A percentile compares a stretch with the other conserved stretches of the same genome.
Conservation (phyloP, 768 basidiomycete species). For the Tricholoma furcatifolium region DNA sequence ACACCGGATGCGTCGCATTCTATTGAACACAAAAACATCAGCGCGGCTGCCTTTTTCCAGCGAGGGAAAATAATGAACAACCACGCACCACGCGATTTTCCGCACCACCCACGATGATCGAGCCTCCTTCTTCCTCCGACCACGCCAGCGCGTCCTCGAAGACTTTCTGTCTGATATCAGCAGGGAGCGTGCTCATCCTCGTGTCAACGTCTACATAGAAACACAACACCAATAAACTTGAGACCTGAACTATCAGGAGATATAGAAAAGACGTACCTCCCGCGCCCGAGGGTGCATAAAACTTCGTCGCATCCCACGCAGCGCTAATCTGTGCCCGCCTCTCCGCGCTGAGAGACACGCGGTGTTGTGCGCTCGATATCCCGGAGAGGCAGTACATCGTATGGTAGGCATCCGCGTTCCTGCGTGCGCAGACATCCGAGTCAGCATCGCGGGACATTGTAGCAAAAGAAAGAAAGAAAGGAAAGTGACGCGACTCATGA, state of each 20-base stretch:
- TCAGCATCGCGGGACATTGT: not conserved
- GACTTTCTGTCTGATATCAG: conserved; percentile 28
- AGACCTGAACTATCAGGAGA: not conserved
- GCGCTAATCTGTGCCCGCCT: conserved; percentile 31
- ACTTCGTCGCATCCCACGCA: conserved; percentile 33
- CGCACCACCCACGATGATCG: conserved; percentile 55
- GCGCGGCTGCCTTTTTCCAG: not conserved
- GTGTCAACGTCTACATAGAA: conserved; percentile 26
- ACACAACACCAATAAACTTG: conserved; percentile 10
- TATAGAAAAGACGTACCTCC: conserved; percentile 4
- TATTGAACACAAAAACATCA: conserved; percentile 24
- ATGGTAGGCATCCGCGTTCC: conserved; percentile 92
- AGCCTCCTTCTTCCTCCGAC: conserved; percentile 63
- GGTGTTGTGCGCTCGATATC: conserved; percentile 86
- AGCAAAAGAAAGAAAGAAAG: no score
- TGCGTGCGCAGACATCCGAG: conserved; percentile 29
- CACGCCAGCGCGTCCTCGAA: conserved; percentile 62
- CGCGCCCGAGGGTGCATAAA: no score
- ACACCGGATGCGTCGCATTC: conserved; percentile 83
- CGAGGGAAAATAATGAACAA: not conserved
- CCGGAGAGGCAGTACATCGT: conserved; percentile 92
- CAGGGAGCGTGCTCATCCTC: conserved; percentile 29
- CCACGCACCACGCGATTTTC: conserved; percentile 61
- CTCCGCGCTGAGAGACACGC: conserved; percentile 47
- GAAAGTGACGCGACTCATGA: no score